phyloP scores from a whole-genome alignment of 2,329 filamentous ascomycete species.

The Metarhizium robertsii region DNA sequence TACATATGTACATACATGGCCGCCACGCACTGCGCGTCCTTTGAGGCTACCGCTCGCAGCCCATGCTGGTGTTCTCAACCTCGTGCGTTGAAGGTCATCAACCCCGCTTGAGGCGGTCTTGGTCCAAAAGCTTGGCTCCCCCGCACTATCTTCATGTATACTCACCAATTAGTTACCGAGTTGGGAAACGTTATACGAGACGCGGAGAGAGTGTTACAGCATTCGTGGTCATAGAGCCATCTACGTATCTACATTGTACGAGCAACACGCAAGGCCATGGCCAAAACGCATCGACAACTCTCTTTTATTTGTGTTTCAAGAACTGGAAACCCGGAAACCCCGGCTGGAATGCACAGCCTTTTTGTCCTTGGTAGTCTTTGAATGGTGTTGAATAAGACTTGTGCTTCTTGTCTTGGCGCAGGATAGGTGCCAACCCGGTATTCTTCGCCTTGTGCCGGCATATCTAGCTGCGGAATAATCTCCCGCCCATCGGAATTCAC shows the following conservation, averaged over 20 bases:
- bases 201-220: not conserved
- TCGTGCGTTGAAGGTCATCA: not conserved
- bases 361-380: not conserved
- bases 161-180: not conserved
- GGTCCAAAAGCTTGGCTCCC: not conserved
- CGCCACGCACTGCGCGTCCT: not conserved
- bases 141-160: not conserved
- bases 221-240: no score
- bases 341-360: not conserved
- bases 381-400: not conserved
- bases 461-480: not conserved
- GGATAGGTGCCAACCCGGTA: not conserved
- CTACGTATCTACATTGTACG: no score
- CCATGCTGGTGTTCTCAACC: not conserved
- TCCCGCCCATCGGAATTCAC: slow-evolving; percentile 1
- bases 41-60: not conserved
- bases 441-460: slow-evolving; percentile 8
- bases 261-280: not conserved
- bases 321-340: no score
- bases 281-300: not conserved
- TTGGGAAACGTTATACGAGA: not conserved
- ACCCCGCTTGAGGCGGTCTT: not conserved
- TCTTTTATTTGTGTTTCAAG: no score
- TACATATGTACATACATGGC: not conserved
- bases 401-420: not conserved